Evolutionary conservation across 2,329 filamentous ascomycete genomes (phyloP).

Genomic region (Metarhizium album): DNA sequence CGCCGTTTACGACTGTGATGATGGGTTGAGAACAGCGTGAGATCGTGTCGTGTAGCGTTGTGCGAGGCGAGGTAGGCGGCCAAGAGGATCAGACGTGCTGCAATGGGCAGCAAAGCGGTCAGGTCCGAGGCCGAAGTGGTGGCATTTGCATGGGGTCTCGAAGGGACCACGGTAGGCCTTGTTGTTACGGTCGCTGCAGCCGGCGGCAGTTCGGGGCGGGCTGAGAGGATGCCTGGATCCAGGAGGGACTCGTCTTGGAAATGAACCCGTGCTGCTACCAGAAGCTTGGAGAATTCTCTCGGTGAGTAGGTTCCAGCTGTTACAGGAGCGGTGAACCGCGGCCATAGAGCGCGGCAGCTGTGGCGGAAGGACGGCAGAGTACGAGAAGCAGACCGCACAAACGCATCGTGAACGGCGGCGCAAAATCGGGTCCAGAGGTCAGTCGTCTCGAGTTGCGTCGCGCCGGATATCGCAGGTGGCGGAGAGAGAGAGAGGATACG

Average conservation of each 20-base stretch:
- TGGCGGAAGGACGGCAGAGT: conserved; percentile 64
- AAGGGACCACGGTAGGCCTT: background rate
- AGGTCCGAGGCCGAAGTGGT: conserved; percentile 29
- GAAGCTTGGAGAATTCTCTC: conserved; percentile 73
- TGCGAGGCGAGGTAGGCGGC: conserved; percentile 74
- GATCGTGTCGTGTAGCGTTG: conserved; percentile 64
- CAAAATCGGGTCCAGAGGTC: conserved; percentile 76
- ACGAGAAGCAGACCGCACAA: conserved; percentile 69
- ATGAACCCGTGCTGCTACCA: conserved; percentile 57
- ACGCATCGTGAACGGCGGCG: conserved; percentile 74
- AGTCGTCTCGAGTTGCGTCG: conserved; percentile 40
- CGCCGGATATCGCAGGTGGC: conserved; percentile 36
- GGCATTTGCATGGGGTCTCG: background rate
- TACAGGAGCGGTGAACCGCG: conserved; percentile 70
- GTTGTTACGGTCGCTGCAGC: background rate
- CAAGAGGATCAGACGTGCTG: conserved; percentile 62
- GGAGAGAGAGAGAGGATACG: conserved; percentile 56
- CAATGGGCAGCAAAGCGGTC: conserved; percentile 53
- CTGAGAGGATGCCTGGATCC: conserved; percentile 49
- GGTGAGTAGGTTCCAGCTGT: conserved; percentile 60
- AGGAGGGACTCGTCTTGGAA: conserved; percentile 66
- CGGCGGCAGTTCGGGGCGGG: conserved; percentile 8
- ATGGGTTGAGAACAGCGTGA: conserved; percentile 64
- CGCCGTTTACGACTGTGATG: conserved; percentile 41
- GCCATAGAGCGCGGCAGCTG: conserved; percentile 69